phyloP scores from a whole-genome alignment of 2,329 filamentous ascomycete species.

The Claviceps monticola region DNA sequence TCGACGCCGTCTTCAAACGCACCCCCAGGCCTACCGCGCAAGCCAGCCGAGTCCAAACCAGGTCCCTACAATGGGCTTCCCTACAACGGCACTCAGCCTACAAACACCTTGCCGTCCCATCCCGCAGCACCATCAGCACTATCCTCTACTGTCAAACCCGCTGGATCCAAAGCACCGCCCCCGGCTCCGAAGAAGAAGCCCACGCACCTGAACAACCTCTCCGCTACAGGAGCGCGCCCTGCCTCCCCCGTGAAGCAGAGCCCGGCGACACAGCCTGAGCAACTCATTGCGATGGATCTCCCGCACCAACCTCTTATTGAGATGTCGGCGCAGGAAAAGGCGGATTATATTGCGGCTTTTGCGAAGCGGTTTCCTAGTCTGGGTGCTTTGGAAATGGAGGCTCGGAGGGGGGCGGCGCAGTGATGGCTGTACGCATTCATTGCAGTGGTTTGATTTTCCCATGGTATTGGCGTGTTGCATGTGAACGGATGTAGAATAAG shows the following conservation, averaged over 20 bases:
- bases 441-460: background rate
- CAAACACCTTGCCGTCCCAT: constrained; percentile 8
- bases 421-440: constrained; percentile 6
- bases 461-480: background rate
- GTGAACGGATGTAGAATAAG: too few relatives aligned
- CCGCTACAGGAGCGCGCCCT: constrained; percentile 26
- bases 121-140: constrained; percentile 12
- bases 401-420: constrained; percentile 29
- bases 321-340: constrained; percentile 43
- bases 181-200: constrained; percentile 49
- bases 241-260: constrained; percentile 32
- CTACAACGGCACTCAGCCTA: background rate
- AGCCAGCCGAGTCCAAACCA: constrained; percentile 21
- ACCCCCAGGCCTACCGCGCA: constrained; percentile 34
- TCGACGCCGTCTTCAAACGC: constrained; percentile 23
- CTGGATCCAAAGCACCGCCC: constrained; percentile 26
- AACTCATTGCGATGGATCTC: constrained; percentile 31
- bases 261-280: constrained; percentile 17
- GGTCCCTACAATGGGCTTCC: background rate
- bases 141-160: constrained; percentile 12
- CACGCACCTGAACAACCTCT: constrained; percentile 42
- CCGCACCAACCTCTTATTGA: constrained; percentile 35
- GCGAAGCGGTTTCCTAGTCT: constrained; percentile 78
- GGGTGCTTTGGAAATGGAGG: constrained; percentile 74
- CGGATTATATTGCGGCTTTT: constrained; percentile 58